Conservation (phyloP, 129 eudicot genomes). For the Pseudognaphalium luteoalbum region DNA sequence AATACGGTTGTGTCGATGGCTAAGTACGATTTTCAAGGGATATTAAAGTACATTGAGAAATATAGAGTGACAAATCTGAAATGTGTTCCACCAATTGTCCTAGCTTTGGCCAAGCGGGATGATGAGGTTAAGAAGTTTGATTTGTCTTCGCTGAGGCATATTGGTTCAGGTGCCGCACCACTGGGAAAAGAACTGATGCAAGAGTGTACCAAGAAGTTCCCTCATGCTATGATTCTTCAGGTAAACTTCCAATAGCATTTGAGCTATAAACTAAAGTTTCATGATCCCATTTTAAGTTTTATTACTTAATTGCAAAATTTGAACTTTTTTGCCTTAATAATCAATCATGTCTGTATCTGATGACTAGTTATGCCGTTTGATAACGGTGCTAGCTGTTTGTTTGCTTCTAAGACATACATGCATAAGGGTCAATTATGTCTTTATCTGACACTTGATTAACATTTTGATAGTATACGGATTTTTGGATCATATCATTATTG, state of each 20-base stretch:
- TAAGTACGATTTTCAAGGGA: slow-evolving; percentile 62
- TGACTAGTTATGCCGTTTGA: background rate
- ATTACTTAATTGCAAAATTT: no score
- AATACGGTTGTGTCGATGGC: slow-evolving; percentile 60
- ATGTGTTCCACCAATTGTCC: slow-evolving; percentile 81
- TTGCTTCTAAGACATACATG: background rate
- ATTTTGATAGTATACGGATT: background rate
- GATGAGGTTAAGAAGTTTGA: slow-evolving; percentile 57
- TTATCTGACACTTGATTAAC: background rate
- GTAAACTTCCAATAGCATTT: slow-evolving; percentile 28
- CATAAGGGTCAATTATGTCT: background rate
- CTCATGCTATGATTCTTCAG: slow-evolving; percentile 66
- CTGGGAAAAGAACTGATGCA: slow-evolving; percentile 81
- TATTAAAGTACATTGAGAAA: slow-evolving; percentile 61
- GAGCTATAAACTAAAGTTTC: background rate
- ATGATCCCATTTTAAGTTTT: background rate
- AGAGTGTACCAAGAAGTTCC: slow-evolving; percentile 69
- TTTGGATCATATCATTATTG: no score
- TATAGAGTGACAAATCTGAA: slow-evolving; percentile 59
- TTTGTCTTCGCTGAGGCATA: slow-evolving; percentile 68
- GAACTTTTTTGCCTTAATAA: no score
- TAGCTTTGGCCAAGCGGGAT: slow-evolving; percentile 61
- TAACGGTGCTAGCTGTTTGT: background rate
- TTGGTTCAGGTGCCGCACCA: slow-evolving; percentile 97
- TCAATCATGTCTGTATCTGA: no score